Conservation (phyloP, 139 green algal genomes). For the Auxenochlorella protothecoides region DNA sequence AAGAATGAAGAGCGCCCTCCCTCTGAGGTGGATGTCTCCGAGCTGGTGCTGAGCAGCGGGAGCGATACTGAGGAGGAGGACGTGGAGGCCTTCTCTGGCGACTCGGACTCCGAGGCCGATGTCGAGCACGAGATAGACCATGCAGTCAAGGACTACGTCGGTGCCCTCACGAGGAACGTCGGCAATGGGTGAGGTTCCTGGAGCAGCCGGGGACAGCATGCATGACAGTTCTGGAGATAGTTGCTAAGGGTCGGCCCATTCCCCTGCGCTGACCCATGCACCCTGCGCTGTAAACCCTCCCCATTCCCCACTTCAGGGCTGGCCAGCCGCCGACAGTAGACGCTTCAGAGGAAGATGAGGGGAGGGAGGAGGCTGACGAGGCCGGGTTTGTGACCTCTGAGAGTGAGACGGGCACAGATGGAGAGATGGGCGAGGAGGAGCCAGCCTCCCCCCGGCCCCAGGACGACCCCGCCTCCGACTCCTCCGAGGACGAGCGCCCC, state of each 20-base stretch:
- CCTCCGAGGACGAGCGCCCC: slow-evolving; percentile 84
- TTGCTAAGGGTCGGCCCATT: too few species aligned
- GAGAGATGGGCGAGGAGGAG: neutral
- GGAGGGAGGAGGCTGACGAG: neutral
- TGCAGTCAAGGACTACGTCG: slow-evolving; percentile 42
- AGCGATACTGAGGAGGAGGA: slow-evolving; percentile 15
- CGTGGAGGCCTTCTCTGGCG: slow-evolving; percentile 6
- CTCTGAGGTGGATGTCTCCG: slow-evolving; percentile 8
- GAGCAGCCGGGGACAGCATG: too few species aligned
- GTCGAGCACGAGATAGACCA: slow-evolving; percentile 43
- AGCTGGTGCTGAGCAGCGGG: slow-evolving; percentile 25
- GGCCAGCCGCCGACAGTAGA: neutral
- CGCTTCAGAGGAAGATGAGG: neutral
- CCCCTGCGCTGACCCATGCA: too few species aligned
- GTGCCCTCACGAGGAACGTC: neutral
- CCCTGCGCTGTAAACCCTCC: too few species aligned
- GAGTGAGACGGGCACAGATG: slow-evolving; percentile 4
- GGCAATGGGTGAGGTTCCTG: too few species aligned
- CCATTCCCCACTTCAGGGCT: too few species aligned
- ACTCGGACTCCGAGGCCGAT: too few species aligned
- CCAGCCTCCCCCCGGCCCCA: neutral
- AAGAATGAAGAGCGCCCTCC: too few species aligned
- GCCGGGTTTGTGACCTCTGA: neutral
- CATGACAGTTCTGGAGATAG: too few species aligned
- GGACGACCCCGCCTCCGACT: slow-evolving; percentile 58